Evolutionary conservation across 768 basidiomycete species (phyloP).

Genomic region (Lactarius deliciosus): DNA sequence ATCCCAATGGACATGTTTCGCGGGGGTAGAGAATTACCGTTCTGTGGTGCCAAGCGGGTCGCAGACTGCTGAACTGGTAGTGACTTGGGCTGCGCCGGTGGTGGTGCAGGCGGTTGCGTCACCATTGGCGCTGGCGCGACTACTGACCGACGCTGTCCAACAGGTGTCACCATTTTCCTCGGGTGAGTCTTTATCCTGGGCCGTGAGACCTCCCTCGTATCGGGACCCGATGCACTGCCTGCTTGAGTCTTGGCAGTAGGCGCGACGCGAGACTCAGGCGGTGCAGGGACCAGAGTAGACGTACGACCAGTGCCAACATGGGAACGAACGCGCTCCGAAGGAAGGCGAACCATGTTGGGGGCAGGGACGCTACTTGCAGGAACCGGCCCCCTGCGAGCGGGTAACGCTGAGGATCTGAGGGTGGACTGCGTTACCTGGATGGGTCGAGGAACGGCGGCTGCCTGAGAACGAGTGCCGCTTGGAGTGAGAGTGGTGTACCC

Average conservation of each 20-base stretch:
- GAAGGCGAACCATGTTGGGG: no score
- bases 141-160: constrained; percentile 7
- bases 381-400: not conserved
- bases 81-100: not conserved
- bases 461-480: not conserved
- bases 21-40: not conserved
- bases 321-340: not conserved
- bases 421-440: not conserved
- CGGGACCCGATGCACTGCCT: not conserved
- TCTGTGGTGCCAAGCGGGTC: not conserved
- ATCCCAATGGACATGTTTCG: not conserved
- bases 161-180: constrained; percentile 9
- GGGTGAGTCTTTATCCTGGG: constrained; percentile 21
- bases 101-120: not conserved
- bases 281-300: not conserved
- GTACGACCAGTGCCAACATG: not conserved
- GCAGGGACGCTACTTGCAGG: not conserved
- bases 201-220: constrained; percentile 8
- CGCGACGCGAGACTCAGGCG: not conserved
- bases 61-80: not conserved
- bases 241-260: not conserved
- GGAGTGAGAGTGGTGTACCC: not conserved
- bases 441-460: not conserved
- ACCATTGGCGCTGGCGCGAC: not conserved
- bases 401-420: not conserved